These are phyloP conservation scores for Canna indica DNA, from an alignment of 176 grass and related monocot species.

Conservation along the genomic window DNA sequence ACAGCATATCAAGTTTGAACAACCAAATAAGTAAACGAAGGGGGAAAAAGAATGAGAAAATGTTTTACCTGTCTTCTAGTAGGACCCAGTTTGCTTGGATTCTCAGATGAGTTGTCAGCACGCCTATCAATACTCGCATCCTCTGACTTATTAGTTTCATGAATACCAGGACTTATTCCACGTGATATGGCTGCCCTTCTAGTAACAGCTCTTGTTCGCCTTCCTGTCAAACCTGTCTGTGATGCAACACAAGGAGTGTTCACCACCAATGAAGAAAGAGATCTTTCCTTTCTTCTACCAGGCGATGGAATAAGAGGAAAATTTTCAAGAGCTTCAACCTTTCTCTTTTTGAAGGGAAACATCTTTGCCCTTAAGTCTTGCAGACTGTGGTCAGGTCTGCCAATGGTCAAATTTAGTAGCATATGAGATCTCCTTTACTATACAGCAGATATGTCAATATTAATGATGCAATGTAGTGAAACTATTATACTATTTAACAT, in stretches of 20 bases:
- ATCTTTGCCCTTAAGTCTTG: constrained; percentile 75
- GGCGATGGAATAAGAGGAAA: constrained; percentile 33
- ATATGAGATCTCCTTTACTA: background rate
- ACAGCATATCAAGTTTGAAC: background rate
- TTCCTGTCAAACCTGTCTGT: constrained; percentile 44
- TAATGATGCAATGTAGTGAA: background rate
- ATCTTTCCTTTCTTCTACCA: constrained; percentile 53
- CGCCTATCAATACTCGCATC: constrained; percentile 31
- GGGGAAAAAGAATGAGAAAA: constrained; percentile 15
- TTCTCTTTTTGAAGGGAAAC: constrained; percentile 74
- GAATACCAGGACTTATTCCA: constrained; percentile 32
- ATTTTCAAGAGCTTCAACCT: constrained; percentile 51
- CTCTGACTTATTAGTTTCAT: constrained; percentile 53
- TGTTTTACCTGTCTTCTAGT: constrained; percentile 46
- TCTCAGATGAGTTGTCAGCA: constrained; percentile 35
- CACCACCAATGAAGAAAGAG: constrained; percentile 65
- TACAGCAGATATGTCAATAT: background rate
- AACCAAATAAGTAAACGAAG: background rate
- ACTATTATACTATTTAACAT: background rate
- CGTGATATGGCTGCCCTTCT: constrained; percentile 47
- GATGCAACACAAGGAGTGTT: constrained; percentile 41
- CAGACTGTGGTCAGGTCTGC: constrained; percentile 69
- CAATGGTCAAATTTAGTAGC: constrained; percentile 5
- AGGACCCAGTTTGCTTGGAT: constrained; percentile 30
- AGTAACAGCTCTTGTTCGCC: constrained; percentile 58